These are phyloP conservation scores for Gaillardinia entomophila DNA, from an alignment of 805 yeast species.

Conservation along the genomic window DNA sequence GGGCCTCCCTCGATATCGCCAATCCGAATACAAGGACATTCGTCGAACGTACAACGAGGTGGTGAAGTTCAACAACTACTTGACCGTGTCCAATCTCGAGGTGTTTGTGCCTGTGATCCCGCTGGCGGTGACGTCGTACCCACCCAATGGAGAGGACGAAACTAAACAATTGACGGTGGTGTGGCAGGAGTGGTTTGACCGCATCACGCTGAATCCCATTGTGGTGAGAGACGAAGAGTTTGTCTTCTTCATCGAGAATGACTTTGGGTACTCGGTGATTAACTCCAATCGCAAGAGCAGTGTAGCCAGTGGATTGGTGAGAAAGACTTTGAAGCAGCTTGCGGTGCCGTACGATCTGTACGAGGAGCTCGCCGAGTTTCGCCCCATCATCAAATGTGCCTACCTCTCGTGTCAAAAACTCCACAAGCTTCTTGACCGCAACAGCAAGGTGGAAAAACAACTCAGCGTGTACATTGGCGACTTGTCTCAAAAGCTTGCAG, in stretches of 20 bases:
- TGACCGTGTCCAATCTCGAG: slow-evolving; percentile 79
- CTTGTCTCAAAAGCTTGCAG: slow-evolving; percentile 34
- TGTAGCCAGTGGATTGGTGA: slow-evolving; percentile 76
- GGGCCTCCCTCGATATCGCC: slow-evolving; percentile 73
- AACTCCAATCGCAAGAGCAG: slow-evolving; percentile 51
- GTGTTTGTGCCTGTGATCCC: slow-evolving; percentile 92
- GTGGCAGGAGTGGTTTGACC: slow-evolving; percentile 83
- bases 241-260: slow-evolving; percentile 75
- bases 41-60: slow-evolving; percentile 80
- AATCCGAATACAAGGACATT: slow-evolving; percentile 60
- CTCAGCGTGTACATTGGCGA: slow-evolving; percentile 44
- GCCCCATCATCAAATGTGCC: slow-evolving; percentile 79
- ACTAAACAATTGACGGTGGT: slow-evolving; percentile 46
- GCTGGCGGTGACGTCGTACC: slow-evolving; percentile 65
- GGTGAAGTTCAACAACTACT: slow-evolving; percentile 66
- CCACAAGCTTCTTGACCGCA: slow-evolving; percentile 44
- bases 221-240: slow-evolving; percentile 83
- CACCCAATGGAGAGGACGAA: slow-evolving; percentile 82
- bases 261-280: slow-evolving; percentile 58
- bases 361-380: slow-evolving; percentile 70
- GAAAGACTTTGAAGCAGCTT: slow-evolving; percentile 88
- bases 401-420: slow-evolving; percentile 57
- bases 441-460: slow-evolving; percentile 54
- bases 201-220: slow-evolving; percentile 71
- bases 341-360: slow-evolving; percentile 89